A percentile compares a stretch with the other conserved stretches of the same genome.
These are phyloP conservation scores for Piper longum DNA, from an alignment of 164 flowering plant genomes.

Conservation along the genomic window DNA sequence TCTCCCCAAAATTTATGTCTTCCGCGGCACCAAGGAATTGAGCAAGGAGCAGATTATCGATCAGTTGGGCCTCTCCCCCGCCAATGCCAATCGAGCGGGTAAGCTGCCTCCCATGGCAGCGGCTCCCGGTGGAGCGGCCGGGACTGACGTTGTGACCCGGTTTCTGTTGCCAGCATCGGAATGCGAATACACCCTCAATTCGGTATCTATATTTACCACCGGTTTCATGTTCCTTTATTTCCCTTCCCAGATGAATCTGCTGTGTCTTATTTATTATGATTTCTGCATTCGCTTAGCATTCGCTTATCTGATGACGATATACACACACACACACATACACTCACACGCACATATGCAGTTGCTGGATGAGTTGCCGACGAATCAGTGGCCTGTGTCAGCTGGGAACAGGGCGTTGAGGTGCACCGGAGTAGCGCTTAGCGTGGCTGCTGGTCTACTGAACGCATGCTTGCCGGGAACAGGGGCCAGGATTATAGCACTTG, in stretches of 20 bases:
- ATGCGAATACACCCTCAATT: slow-evolving; percentile 63
- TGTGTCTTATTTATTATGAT: neutral
- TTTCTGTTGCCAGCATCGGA: slow-evolving; percentile 85
- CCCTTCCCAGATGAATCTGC: neutral
- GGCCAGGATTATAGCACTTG: slow-evolving; percentile 71
- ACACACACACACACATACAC: no score
- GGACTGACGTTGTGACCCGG: slow-evolving; percentile 31
- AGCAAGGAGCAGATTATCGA: slow-evolving; percentile 81
- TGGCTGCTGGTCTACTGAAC: slow-evolving; percentile 78
- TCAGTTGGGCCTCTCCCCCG: slow-evolving; percentile 48
- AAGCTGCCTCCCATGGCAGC: slow-evolving; percentile 21
- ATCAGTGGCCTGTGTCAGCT: slow-evolving; percentile 84
- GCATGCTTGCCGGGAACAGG: slow-evolving; percentile 88
- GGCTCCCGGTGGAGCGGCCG: slow-evolving; percentile 22
- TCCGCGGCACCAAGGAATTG: slow-evolving; percentile 72
- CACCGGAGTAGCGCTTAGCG: slow-evolving; percentile 90
- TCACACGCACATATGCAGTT: slow-evolving; percentile 23
- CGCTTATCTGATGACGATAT: neutral
- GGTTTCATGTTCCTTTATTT: neutral
- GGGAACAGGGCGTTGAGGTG: slow-evolving; percentile 64
- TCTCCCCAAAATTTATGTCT: slow-evolving; percentile 74
- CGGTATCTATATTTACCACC: slow-evolving; percentile 26
- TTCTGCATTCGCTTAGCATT: neutral
- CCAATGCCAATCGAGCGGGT: neutral
- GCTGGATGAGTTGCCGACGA: slow-evolving; percentile 73